These are phyloP conservation scores for Plasmodium blacklocki DNA, from an alignment of 169 alveolate genomes.

Conservation along the genomic window DNA sequence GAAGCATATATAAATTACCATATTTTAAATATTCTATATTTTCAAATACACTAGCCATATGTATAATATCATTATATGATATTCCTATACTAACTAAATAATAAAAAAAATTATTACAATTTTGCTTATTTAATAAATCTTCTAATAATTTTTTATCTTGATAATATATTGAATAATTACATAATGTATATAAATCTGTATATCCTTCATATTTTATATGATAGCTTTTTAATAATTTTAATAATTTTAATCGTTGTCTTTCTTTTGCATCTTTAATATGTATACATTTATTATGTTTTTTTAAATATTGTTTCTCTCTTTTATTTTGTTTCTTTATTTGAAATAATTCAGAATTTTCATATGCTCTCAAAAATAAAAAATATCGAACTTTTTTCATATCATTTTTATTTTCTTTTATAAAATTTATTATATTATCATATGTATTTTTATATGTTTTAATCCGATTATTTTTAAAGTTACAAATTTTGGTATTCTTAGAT, in stretches of 20 bases:
- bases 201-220: conserved; percentile 41
- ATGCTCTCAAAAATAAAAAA: conserved; percentile 42
- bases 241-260: conserved; percentile 41
- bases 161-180: conserved; percentile 58
- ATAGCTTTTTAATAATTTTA: conserved; percentile 48
- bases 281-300: conserved; percentile 5
- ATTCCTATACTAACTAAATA: conserved; percentile 45
- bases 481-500: neutral
- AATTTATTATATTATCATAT: conserved; percentile 29
- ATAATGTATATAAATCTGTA: conserved; percentile 25
- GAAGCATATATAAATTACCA: conserved; percentile 55
- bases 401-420: conserved; percentile 31
- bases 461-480: neutral
- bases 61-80: conserved; percentile 56
- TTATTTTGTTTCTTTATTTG: conserved; percentile 46
- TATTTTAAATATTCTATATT: conserved; percentile 37
- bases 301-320: conserved; percentile 6
- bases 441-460: conserved; percentile 10
- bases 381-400: conserved; percentile 29
- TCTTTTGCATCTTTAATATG: conserved; percentile 27
- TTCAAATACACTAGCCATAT: conserved; percentile 53
- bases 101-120: conserved; percentile 41
- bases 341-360: conserved; percentile 53
- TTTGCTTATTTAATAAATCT: neutral
- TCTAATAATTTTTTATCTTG: conserved; percentile 1